Base-by-base conservation (phyloP, 768 basidiomycete genomes). In the Tephrocybe rancida region DNA sequence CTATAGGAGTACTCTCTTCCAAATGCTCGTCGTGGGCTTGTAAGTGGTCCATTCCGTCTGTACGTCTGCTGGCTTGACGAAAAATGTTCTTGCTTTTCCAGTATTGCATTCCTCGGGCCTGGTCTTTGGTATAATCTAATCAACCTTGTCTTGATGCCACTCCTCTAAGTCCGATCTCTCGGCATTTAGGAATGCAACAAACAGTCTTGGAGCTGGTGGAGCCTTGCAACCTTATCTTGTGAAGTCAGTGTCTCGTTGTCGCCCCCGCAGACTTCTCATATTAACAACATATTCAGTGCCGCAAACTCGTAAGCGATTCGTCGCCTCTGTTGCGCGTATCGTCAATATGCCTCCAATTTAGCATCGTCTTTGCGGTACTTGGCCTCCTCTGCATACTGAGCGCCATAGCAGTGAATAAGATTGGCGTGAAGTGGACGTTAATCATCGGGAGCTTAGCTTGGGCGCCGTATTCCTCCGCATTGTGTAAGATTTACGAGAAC, bases 301-400 rank as follows among this genome's bases (percentile, higher is more conserved):
- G 44, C 49, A 19, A 54, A 44, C 35, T 58, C 57, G 45, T 51
- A 39, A 8, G 41, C 41, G 8, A 13, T 16, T 37, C n/a, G 7
- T 16, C 5, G 7, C 14, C 19, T 35, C 19, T 6, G n/a, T 27
- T 19, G 10, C 3, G 41, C 34, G 25, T n/a, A 18, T 32, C 16
- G 13, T 49, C 32, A 14, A 29, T 16, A 27, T 27, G 14, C 24
- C 39, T 16, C 21, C 43, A 32, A 35, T 41, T 26, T 50, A 55
- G 56, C 11, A 59, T 58, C 19, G 54, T 61, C 3, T 61, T 64
- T 30, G 56, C 54, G 5, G 41, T 59, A 26, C 53, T 61, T 18
- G 55, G 62, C 10, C 52, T 59, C 42, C 29, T 57, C n/a, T 64
- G 56, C 26, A 59, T 63, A 18, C 24, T 46, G n/a, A 56, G 60